Conservation (phyloP, 2,329 filamentous ascomycete species). For the Magnaporthiopsis rhizophila region DNA sequence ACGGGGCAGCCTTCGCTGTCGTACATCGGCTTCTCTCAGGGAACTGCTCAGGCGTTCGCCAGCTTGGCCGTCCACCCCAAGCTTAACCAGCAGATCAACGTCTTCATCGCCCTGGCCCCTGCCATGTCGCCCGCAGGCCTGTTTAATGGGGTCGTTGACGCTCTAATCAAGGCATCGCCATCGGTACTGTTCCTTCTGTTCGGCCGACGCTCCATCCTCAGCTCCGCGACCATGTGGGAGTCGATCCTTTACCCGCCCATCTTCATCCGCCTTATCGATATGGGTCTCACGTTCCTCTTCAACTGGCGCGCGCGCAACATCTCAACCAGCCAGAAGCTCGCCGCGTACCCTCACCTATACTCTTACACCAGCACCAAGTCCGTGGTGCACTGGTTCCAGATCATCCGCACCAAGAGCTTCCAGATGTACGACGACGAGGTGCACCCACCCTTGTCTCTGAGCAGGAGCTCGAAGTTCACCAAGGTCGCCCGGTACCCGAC, state of each 20-base stretch:
- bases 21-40: conserved; percentile 96
- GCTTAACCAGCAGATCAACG: conserved; percentile 86
- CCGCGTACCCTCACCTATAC: conserved; percentile 91
- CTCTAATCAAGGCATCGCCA: conserved; percentile 86
- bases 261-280: conserved; percentile 81
- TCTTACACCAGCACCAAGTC: conserved; percentile 95
- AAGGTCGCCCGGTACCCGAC: conserved; percentile 96
- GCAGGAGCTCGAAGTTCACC: conserved; percentile 71
- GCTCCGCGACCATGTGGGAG: conserved; percentile 95
- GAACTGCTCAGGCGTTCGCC: conserved; percentile 93
- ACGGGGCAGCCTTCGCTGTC: conserved; percentile 79
- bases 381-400: conserved; percentile 99
- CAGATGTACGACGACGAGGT: conserved; percentile 98
- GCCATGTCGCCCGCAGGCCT: conserved; percentile 94
- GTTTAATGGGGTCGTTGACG: conserved; percentile 83
- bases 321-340: conserved; percentile 77
- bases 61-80: conserved; percentile 85
- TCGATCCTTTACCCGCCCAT: conserved; percentile 90
- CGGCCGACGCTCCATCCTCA: conserved; percentile 82
- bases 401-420: conserved; percentile 91
- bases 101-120: conserved; percentile 91
- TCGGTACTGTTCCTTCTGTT: conserved; percentile 90
- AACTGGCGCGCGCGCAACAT: conserved; percentile 86
- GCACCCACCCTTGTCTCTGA: conserved; percentile 58
- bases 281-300: conserved; percentile 74